Base-by-base conservation (phyloP, 306 rosid genomes). In the Citrullus amarus region DNA sequence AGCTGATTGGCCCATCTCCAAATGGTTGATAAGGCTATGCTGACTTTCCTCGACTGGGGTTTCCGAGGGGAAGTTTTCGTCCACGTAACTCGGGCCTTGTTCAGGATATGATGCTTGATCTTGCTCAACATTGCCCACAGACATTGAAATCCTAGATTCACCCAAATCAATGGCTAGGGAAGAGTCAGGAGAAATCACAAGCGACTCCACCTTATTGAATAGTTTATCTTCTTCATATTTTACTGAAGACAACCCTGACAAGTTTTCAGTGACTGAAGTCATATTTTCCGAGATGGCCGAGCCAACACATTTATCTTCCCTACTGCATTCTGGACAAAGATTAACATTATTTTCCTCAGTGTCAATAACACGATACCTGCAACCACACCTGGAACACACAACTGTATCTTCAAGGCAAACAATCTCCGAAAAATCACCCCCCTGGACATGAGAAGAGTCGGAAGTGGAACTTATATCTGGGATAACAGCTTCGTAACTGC, bases 281-380 rank as follows among this genome's bases (percentile, higher is more conserved):
- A 73, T 73, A 76, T 89, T 78, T 75, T 85, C 86, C 6, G 80
- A 82, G 65, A 84, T 79, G 57, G 60, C 62, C 61, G 76, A 79
- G 53, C 82, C 84, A 79, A 83, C 81, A 66, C 71, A 79, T 77
- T 79, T 66, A 67, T 76, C 86, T 85, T 87, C 81, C 80, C 81
- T 81, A 80, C 83, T 79, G 82, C 97, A 92, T 65, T 87, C 88
- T 74, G 83, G 87, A 80, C 97, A 92, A 81, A 88, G 83, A 74
- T 36, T 71, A 56, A 46, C 38, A 30, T 80, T 76, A 75, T 61
- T 79, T 79, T 87, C 91, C 81, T 58, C 75, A 74, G 61, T 79
- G 81, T 65, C 86, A 59, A 78, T 46, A 38, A 79, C 76, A 80
- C 70, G 78, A 78, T 82, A 90, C 72, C 53, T 78, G 73, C 84